These are phyloP conservation scores for Colletotrichum abscissum DNA, from an alignment of 2,329 filamentous ascomycete species.

Conservation along the genomic window DNA sequence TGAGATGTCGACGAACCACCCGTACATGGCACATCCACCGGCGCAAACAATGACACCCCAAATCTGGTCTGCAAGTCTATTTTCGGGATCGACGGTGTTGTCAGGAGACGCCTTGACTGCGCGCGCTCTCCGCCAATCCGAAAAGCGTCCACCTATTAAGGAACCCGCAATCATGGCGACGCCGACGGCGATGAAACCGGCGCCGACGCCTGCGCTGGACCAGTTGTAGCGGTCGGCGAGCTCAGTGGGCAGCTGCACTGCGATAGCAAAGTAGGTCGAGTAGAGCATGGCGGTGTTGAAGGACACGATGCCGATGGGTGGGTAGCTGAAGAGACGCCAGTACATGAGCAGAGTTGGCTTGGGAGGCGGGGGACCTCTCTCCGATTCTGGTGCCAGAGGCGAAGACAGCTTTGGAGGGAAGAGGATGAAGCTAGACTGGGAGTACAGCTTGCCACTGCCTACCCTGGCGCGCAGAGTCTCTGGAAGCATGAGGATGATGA, in stretches of 20 bases:
- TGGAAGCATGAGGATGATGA: slow-evolving; percentile 51
- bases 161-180: slow-evolving; percentile 45
- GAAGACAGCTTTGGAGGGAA: slow-evolving; percentile 40
- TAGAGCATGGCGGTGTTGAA: slow-evolving; percentile 48
- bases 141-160: slow-evolving; percentile 49
- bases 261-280: slow-evolving; percentile 46
- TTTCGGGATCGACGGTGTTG: slow-evolving; percentile 47
- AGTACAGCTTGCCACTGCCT: slow-evolving; percentile 51
- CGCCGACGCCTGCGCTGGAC: slow-evolving; percentile 47
- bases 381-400: slow-evolving; percentile 37
- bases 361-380: slow-evolving; percentile 42
- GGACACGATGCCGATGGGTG: slow-evolving; percentile 46
- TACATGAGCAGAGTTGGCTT: slow-evolving; percentile 43
- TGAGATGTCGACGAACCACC: slow-evolving; percentile 48
- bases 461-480: slow-evolving; percentile 58
- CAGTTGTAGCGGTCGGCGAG: slow-evolving; percentile 47
- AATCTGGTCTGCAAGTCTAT: slow-evolving; percentile 51
- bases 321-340: slow-evolving; percentile 44
- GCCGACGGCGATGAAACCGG: slow-evolving; percentile 46
- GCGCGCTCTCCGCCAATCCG: slow-evolving; percentile 47
- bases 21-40: slow-evolving; percentile 52
- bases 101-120: slow-evolving; percentile 31
- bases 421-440: slow-evolving; percentile 35
- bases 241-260: slow-evolving; percentile 43
- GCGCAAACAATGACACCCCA: slow-evolving; percentile 51